phyloP scores from a whole-genome alignment of 1,284 basidiomycete species.

The Dichomitus squalens region DNA sequence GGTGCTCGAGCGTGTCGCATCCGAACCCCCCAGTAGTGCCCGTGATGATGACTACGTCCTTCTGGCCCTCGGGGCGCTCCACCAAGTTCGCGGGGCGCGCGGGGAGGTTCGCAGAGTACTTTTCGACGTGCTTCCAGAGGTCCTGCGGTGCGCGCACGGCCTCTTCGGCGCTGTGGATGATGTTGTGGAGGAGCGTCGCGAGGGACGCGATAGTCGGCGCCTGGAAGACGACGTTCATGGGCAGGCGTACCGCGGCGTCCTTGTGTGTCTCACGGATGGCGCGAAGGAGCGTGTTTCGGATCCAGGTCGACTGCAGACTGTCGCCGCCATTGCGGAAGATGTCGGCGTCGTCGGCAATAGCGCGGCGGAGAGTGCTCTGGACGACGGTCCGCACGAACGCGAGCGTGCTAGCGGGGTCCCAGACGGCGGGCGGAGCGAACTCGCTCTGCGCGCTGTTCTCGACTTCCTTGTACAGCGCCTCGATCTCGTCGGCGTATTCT shows the following conservation, averaged over 20 bases:
- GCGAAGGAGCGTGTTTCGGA: constrained; percentile 36
- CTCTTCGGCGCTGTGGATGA: constrained; percentile 30
- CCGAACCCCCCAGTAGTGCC: constrained; percentile 33
- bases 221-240: constrained; percentile 39
- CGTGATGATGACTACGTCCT: constrained; percentile 30
- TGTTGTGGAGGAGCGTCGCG: constrained; percentile 36
- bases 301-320: constrained; percentile 36
- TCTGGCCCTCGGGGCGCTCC: constrained; percentile 2
- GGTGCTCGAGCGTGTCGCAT: constrained; percentile 26
- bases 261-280: constrained; percentile 25
- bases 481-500: constrained; percentile 39
- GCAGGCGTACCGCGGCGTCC: constrained; percentile 20
- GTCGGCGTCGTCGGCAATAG: constrained; percentile 36
- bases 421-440: constrained; percentile 30
- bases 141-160: constrained; percentile 16
- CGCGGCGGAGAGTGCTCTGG: constrained; percentile 26
- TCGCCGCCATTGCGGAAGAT: constrained; percentile 46
- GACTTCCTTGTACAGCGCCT: constrained; percentile 35
- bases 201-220: constrained; percentile 36
- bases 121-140: constrained; percentile 17
- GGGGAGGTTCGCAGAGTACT: constrained; percentile 20
- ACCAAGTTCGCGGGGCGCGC: constrained; percentile 11
- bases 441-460: constrained; percentile 32
- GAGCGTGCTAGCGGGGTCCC: constrained; percentile 28
- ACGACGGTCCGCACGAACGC: constrained; percentile 34